Evolutionary conservation across 345 rosid species (phyloP), one percentile per base, ranked within the genome.

Genomic region (Salix caprea): DNA sequence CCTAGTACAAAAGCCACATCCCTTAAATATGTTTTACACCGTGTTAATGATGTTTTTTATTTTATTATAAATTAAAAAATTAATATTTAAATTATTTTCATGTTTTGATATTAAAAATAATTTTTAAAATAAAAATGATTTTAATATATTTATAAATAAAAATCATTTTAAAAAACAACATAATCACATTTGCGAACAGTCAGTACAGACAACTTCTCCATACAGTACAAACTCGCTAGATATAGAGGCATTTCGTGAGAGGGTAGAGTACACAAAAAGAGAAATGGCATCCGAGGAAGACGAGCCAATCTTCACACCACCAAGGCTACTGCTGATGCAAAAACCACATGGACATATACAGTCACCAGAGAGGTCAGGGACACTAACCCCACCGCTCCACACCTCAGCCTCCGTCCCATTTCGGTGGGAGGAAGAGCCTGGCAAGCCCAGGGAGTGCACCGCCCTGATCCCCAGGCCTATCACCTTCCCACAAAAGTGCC

Each of bases 361-460:
- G 67, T 90, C 92, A 2, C 93, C 97, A 52, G 85, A 87, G 61
- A 86, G 82, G 68, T 84, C 93, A 74, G 85, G 85, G 54, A 86
- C 70, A 85, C 69, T 80, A 71, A 89, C 94, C 60, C 88, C 98
- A 58, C 95, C 97, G 13, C 80, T 85, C 44, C 84, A 86, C 69
- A 76, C 89, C 18, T 79, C 86, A 36, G 98, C 94, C 13, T 82
- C 94, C 3, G 93, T 94, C 68, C 98, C 98, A 10, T 94, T 94
- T 70, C 87, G 88, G 10, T 94, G 98, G 98, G 98, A 94, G 70
- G 94, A 94, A 48, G 86, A 89, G 82, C 97, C 98, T 10, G 97
- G 98, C 34, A 94, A 92, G 81, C 97, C 98, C 21, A 89, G 92
- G 77, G 85, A 82, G 24, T 61, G 86, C 84, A 71, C 84, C 37